Base-by-base conservation (phyloP, 2,329 filamentous ascomycete genomes). In the Tricladium varicosporioides region DNA sequence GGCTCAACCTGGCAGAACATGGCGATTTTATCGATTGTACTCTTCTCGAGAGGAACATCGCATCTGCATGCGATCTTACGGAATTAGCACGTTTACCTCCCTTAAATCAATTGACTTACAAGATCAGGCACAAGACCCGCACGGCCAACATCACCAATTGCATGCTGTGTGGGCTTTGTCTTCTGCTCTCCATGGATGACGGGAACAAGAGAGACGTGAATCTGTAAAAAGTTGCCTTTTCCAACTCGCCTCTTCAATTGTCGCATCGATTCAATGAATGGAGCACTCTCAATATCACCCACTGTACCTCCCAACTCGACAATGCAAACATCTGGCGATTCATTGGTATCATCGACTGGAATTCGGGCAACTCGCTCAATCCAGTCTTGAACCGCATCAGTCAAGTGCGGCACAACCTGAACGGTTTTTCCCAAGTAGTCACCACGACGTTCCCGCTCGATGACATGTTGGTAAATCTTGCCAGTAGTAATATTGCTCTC, bases 401-500 rank as follows among this genome's bases (percentile, higher is more conserved):
- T 96, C 65, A 97, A 81, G 73, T 97, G 93, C 1, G 93, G 93
- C 5, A 97, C 92, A 40, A 95, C 88, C 74, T 97, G 92, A 14
- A 95, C 88, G 15, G 92, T 92, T 73, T 88, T 86, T 63, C 93
- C 93, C 11, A 97, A 82, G 68, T 96, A 97, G 33, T 62, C 57
- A 47, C 83, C 82, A 43, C 74, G 74, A 22, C 82, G 76, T 69
- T 84, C 82, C 59, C 84, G 85, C 69, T 92, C 84, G 67, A 96
- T 92, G 53, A 97, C 92, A 67, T 89, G 85, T 69, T 91, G 82
- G 76, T 97, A 97, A 65, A 97, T 91, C 78, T 97, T 97, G 70
- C 94, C 94, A 5, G 93, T 96, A 2, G 94, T 99, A 74, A 99
- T 96, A 75, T 97, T 97, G 78, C 93, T 91, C 66, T 96, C 92